These are phyloP conservation scores for Neonectria coccinea DNA, from an alignment of 2,329 filamentous ascomycete genomes.

Conservation along the genomic window DNA sequence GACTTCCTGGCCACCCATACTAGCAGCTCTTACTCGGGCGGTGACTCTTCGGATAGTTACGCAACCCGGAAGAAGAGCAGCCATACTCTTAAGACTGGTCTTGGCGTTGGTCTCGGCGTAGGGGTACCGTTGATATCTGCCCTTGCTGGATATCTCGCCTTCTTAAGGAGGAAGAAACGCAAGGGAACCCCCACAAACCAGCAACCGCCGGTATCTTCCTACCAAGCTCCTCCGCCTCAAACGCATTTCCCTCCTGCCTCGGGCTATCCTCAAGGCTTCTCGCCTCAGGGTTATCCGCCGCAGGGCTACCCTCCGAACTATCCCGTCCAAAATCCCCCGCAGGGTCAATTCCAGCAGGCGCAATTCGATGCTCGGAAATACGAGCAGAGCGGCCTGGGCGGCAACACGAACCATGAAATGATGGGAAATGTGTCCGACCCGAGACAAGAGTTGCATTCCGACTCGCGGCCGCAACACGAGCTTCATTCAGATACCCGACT, in stretches of 20 bases:
- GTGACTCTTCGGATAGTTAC: neutral
- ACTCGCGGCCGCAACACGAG: slow-evolving; percentile 9
- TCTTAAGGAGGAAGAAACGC: slow-evolving; percentile 13
- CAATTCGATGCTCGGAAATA: slow-evolving; percentile 11
- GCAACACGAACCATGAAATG: slow-evolving; percentile 11
- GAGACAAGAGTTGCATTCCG: slow-evolving; percentile 17
- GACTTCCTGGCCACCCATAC: neutral
- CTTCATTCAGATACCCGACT: neutral
- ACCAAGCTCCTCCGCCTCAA: slow-evolving; percentile 3
- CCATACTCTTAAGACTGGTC: slow-evolving; percentile 4
- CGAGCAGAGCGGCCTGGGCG: neutral
- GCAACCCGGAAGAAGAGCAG: neutral
- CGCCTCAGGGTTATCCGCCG: no score
- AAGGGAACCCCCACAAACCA: neutral
- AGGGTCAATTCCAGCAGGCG: neutral
- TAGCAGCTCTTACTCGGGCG: neutral
- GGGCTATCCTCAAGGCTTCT: neutral
- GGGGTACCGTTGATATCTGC: slow-evolving; percentile 13
- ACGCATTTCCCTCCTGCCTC: neutral
- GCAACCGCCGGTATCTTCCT: neutral
- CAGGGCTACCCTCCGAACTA: neutral
- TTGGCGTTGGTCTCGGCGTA: slow-evolving; percentile 22
- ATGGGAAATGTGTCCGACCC: slow-evolving; percentile 14
- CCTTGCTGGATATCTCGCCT: slow-evolving; percentile 12
- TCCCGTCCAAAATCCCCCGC: slow-evolving; percentile 8